A percentile compares a stretch with the other conserved stretches of the same genome.
Conservation (phyloP, 805 yeast genomes). For the Candida cerambycidarum region DNA sequence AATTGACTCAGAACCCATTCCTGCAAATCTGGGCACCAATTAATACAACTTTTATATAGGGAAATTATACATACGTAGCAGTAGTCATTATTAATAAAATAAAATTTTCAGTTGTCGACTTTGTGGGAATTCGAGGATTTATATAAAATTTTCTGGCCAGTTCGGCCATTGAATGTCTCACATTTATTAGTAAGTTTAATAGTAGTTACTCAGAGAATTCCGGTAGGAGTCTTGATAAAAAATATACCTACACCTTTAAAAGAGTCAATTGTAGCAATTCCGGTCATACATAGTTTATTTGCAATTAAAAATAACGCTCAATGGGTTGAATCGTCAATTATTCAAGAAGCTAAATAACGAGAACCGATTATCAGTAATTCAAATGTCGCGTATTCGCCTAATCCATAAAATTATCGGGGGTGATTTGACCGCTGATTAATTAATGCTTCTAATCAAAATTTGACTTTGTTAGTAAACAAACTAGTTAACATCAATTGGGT, state of each 20-base stretch:
- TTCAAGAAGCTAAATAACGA: slow-evolving; percentile 4
- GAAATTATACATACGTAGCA: slow-evolving; percentile 7
- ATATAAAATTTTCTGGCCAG: slow-evolving; percentile 5
- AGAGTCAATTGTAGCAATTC: background rate
- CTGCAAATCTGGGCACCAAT: too few relatives aligned
- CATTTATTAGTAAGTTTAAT: too few relatives aligned
- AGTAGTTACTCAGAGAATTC: background rate
- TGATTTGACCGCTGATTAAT: background rate
- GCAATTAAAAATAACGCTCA: too few relatives aligned
- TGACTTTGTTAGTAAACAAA: background rate
- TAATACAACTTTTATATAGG: too few relatives aligned
- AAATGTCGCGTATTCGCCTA: background rate
- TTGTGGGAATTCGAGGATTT: slow-evolving; percentile 7
- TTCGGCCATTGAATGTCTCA: slow-evolving; percentile 6
- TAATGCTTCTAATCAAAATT: background rate
- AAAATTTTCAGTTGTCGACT: slow-evolving; percentile 5
- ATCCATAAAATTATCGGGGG: background rate
- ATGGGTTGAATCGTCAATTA: too few relatives aligned
- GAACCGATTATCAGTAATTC: slow-evolving; percentile 3
- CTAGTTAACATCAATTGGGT: too few relatives aligned
- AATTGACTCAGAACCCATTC: background rate
- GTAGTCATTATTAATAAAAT: slow-evolving; percentile 4
- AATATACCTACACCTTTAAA: background rate
- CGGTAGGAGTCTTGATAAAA: background rate
- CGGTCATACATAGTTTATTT: too few relatives aligned